phyloP scores from a whole-genome alignment of 2,329 filamentous ascomycete genomes.

The Curvularia sp. region DNA sequence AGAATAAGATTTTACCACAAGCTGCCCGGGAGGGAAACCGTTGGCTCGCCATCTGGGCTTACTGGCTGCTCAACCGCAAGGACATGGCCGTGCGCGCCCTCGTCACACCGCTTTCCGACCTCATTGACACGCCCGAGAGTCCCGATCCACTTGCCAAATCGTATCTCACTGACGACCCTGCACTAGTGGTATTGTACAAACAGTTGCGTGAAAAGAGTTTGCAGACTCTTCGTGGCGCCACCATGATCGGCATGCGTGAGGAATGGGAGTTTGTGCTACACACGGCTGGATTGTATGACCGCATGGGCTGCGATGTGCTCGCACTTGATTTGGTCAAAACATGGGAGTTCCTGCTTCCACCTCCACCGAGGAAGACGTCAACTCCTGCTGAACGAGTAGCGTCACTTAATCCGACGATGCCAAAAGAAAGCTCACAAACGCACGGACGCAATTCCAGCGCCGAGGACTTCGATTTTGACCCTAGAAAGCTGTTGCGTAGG shows the following conservation, averaged over 20 bases:
- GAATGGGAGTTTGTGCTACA: conserved; percentile 92
- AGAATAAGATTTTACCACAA: conserved; percentile 77
- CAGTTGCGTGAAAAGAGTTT: conserved; percentile 82
- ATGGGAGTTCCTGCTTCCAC: conserved; percentile 76
- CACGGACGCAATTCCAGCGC: conserved; percentile 27
- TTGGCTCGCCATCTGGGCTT: conserved; percentile 95
- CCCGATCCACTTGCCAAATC: conserved; percentile 76
- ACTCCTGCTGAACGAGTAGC: conserved; percentile 18
- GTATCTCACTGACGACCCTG: conserved; percentile 90
- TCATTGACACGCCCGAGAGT: conserved; percentile 72
- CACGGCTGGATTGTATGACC: conserved; percentile 81
- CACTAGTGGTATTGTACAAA: conserved; percentile 83
- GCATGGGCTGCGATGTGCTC: conserved; percentile 92
- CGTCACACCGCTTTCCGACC: conserved; percentile 77
- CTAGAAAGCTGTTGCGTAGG: conserved; percentile 71
- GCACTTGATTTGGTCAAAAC: conserved; percentile 83
- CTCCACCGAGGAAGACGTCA: conserved; percentile 23
- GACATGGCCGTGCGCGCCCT: conserved; percentile 85
- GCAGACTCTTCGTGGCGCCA: conserved; percentile 84
- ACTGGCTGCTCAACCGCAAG: conserved; percentile 84
- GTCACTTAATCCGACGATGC: conserved; percentile 39
- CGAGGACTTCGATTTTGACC: conserved; percentile 59
- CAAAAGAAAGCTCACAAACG: conserved; percentile 31
- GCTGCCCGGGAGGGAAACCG: conserved; percentile 84
- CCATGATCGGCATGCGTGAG: conserved; percentile 75